Evolutionary conservation across 2,329 filamentous ascomycete species (phyloP).

Genomic region (Pyrenophora tritici-repentis): DNA sequence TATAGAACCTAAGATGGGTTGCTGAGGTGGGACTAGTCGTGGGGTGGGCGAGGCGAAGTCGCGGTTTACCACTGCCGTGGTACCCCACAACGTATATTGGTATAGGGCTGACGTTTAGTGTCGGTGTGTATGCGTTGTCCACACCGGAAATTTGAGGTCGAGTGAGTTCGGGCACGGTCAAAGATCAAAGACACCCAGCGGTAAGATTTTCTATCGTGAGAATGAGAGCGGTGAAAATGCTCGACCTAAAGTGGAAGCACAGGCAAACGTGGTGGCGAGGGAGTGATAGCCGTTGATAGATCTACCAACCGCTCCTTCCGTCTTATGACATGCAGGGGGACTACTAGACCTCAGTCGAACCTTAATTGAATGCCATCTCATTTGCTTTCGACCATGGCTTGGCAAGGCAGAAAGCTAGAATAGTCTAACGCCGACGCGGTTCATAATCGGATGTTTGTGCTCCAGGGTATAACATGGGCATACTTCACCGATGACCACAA

Average conservation of each 20-base stretch:
- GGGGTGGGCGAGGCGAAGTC: conserved; percentile 26
- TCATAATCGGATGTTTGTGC: conserved; percentile 7
- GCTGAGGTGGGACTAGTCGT: conserved; percentile 20
- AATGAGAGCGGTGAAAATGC: conserved; percentile 18
- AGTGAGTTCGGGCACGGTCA: conserved; percentile 12
- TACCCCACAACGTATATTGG: conserved; percentile 20
- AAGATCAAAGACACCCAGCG: conserved; percentile 6
- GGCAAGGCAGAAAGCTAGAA: conserved; percentile 18
- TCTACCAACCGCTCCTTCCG: conserved; percentile 15
- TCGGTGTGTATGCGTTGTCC: conserved; percentile 9
- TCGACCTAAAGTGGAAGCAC: conserved; percentile 7
- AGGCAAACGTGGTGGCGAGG: background rate
- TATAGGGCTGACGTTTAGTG: conserved; percentile 30
- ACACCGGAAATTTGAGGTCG: conserved; percentile 4
- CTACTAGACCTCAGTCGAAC: conserved; percentile 8
- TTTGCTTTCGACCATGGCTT: conserved; percentile 9
- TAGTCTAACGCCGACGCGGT: conserved; percentile 5
- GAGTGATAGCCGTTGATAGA: conserved; percentile 12
- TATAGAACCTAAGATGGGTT: conserved; percentile 15
- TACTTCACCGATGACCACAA: conserved; percentile 8
- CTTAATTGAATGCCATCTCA: conserved; percentile 9
- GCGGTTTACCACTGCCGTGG: conserved; percentile 9
- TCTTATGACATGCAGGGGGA: conserved; percentile 21
- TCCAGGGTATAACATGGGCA: conserved; percentile 5
- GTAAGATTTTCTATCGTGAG: conserved; percentile 7